phyloP scores from a whole-genome alignment of 1,139 yeast species.

The Suhomyces coccinellae region DNA sequence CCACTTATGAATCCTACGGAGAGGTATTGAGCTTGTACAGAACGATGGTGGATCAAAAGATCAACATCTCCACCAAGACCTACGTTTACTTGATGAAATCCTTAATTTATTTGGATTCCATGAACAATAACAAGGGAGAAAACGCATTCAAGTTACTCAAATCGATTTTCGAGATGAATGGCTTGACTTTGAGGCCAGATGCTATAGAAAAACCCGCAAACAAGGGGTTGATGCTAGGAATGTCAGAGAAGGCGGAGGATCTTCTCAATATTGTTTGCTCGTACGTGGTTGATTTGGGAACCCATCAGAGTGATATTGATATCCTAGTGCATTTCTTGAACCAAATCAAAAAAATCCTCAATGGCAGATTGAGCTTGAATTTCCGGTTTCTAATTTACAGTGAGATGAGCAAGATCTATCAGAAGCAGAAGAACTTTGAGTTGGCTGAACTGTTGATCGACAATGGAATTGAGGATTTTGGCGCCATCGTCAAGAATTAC shows the following conservation, averaged over 20 bases:
- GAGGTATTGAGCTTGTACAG: conserved; percentile 38
- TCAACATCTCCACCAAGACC: conserved; percentile 35
- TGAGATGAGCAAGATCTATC: conserved; percentile 33
- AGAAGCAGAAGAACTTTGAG: conserved; percentile 22
- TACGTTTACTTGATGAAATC: conserved; percentile 45
- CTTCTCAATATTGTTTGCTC: conserved; percentile 29
- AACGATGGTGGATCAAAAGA: conserved; percentile 36
- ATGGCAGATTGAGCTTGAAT: conserved; percentile 24
- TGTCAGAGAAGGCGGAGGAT: conserved; percentile 19
- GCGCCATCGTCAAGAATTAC: conserved; percentile 17
- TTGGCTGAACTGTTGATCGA: conserved; percentile 26
- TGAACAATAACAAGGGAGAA: conserved; percentile 22
- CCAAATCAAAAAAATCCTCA: conserved; percentile 27
- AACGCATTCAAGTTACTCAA: conserved; percentile 33
- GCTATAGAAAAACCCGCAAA: conserved; percentile 9
- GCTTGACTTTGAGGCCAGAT: conserved; percentile 19
- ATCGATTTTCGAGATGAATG: conserved; percentile 36
- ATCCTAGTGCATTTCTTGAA: conserved; percentile 31
- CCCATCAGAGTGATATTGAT: conserved; percentile 21
- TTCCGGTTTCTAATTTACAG: conserved; percentile 28
- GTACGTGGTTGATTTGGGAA: conserved; percentile 24
- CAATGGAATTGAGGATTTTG: conserved; percentile 29
- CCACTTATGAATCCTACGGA: conserved; percentile 30
- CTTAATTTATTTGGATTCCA: conserved; percentile 39
- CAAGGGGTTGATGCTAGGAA: conserved; percentile 14